Base-by-base conservation (phyloP, 2,329 filamentous ascomycete genomes). In the Chalara sp. region DNA sequence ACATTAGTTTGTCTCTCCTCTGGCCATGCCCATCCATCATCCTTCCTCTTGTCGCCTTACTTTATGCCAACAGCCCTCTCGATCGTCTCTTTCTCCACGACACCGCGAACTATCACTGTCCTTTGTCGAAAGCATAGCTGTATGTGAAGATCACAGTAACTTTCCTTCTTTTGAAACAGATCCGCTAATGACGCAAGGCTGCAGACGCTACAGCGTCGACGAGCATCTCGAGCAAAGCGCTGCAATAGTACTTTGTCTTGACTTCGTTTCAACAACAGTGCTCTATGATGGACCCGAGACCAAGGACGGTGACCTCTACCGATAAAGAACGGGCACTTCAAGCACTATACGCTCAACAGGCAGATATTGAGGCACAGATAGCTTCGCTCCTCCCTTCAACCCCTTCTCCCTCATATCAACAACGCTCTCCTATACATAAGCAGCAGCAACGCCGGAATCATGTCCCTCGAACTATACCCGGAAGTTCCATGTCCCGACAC, bases 401-500 rank as follows among this genome's bases (percentile, higher is more conserved):
- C 6, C 43, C 51, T 13, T 53, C 53, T 6, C 51, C 56, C 13
- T 54, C 58, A 48, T 53, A 59, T 30, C 21, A 21, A 21, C 57
- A 58, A 39, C 54, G 58, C 35, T 57, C 60, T 28, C 60, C 61
- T 8, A 59, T 63, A 31, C 53, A 62, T 53, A 64, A 62, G 49
- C 60, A 60, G 41, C 58, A 58, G 7, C 56, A 56, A 11, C 61
- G 57, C 44, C 59, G 56, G 48, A 53, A 49, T 35, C 51, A 62
- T 60, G 58, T 60, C 32, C 53, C 61, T 32, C 60, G 63, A 52
- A 63, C 61, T 47, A 58, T 64, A 44, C 59, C 32, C 47, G 63
- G 63, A 48, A 49, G 57, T 29, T 51, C 57, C 49, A 64, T 62
- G 58, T 54, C 58, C 32, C 55, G 60, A 39, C 54, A 61, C 40